Base-by-base conservation (phyloP, 331 rosid species). In the Rosa hybrid region DNA sequence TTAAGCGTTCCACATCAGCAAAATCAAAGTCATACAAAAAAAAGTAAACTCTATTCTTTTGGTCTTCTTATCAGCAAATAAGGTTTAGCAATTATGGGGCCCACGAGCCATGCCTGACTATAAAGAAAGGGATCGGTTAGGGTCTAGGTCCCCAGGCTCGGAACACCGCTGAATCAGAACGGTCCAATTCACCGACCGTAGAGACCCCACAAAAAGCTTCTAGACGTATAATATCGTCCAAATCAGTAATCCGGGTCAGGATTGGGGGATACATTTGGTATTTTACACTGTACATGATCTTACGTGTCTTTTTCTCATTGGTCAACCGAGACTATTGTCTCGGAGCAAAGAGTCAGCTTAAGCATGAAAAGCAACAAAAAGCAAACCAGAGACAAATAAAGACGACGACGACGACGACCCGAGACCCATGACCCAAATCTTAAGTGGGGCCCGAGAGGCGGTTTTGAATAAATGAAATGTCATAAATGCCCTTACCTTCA, bases 401-500 rank as follows among this genome's bases (percentile, higher is more conserved):
- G 48, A 34, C 39, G 39, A 77, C 69, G 48, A 77, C 69, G 46
- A 77, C 69, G 46, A 54, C 54, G 72, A 72, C 46, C 75, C 27
- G 39, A n/a, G 70, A 70, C 82, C 77, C 68, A 27, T 25, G 5
- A 1, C 48, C 27, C 78, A 50, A 12, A 74, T 64, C 72, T 3
- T 1, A 4, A 18, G 10, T 68, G 78, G 86, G 86, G 4, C 69
- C 75, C 13, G 14, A 50, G 27, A 2, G 16, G 1, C 63, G 0
- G 8, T 3, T 12, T 63, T 17, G 0, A 30, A 9, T 1, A 6
- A 0, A 0, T 0, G 5, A 30, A 65, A 34, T 6, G 46, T 0
- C 44, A 21, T 1, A 42, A 68, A 46, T 34, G 81, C 78, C 69
- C 81, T 23, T 87, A 92, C 98, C 98, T 95, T 95, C 4, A 95